Conservation (phyloP, 2,329 filamentous ascomycete species). For the Shiraia sp. region DNA sequence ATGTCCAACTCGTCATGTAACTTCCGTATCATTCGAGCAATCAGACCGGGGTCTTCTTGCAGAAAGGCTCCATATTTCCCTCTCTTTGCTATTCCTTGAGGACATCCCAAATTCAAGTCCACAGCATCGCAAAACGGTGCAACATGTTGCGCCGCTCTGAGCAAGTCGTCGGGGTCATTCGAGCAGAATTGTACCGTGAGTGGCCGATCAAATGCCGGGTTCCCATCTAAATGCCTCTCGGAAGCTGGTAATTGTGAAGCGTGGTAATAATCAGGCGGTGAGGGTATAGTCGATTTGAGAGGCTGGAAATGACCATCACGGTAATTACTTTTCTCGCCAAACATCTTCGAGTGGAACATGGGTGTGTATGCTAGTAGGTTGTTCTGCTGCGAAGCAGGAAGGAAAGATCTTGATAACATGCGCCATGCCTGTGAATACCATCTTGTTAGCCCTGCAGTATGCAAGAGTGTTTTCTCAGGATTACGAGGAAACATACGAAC, state of each 20-base stretch:
- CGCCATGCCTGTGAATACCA: slow-evolving; percentile 78
- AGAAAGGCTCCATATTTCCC: slow-evolving; percentile 93
- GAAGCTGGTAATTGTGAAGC: slow-evolving; percentile 31
- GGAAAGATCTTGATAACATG: slow-evolving; percentile 91
- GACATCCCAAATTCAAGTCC: slow-evolving; percentile 93
- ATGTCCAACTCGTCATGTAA: slow-evolving; percentile 77
- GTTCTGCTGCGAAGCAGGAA: slow-evolving; percentile 62
- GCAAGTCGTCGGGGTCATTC: slow-evolving; percentile 78
- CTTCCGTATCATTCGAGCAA: slow-evolving; percentile 81
- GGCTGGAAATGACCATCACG: slow-evolving; percentile 82
- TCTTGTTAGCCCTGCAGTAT: slow-evolving; percentile 10
- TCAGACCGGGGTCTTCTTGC: slow-evolving; percentile 86
- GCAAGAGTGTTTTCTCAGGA: background rate
- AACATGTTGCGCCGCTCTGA: slow-evolving; percentile 76
- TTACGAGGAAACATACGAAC: slow-evolving; percentile 67
- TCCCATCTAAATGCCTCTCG: slow-evolving; percentile 71
- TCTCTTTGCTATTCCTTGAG: slow-evolving; percentile 89
- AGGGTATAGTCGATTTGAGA: slow-evolving; percentile 45
- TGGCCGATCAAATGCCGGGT: slow-evolving; percentile 80
- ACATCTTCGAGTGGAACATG: slow-evolving; percentile 94
- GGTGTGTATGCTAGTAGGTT: slow-evolving; percentile 84
- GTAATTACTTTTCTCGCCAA: slow-evolving; percentile 75
- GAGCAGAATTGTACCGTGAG: slow-evolving; percentile 97
- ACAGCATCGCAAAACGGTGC: slow-evolving; percentile 92
- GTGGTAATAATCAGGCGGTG: slow-evolving; percentile 41